Evolutionary conservation across 164 flowering plant species (phyloP).

Genomic region (Pachysandra terminalis): DNA sequence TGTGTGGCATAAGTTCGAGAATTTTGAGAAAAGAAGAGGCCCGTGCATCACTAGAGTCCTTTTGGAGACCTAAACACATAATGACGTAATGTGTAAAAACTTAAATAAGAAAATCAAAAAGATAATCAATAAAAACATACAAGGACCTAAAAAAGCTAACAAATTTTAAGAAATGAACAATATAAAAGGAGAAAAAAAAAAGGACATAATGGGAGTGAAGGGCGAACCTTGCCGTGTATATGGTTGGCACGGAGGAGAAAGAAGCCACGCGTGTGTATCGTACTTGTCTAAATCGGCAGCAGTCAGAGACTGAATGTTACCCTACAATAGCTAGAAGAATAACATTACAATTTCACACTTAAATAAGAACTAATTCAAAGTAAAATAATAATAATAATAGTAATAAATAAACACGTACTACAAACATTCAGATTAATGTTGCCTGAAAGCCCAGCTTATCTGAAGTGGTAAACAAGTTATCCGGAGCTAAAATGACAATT

Average conservation of each 20-base stretch:
- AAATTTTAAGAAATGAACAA: too few species aligned
- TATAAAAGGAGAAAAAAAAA: too few species aligned
- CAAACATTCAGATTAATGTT: too few species aligned
- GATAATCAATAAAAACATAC: neutral
- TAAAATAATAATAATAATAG: neutral
- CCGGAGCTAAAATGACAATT: too few species aligned
- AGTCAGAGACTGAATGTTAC: slow-evolving; percentile 82
- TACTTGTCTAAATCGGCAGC: slow-evolving; percentile 78
- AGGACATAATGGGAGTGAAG: neutral
- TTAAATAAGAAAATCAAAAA: too few species aligned
- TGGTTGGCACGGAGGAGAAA: slow-evolving; percentile 99
- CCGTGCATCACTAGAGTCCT: slow-evolving; percentile 89
- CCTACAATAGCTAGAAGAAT: slow-evolving; percentile 33
- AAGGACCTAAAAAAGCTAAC: neutral
- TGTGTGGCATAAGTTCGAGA: slow-evolving; percentile 66
- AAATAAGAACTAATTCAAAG: too few species aligned
- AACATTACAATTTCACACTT: neutral
- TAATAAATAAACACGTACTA: neutral
- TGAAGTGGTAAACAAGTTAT: too few species aligned
- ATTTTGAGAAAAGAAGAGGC: slow-evolving; percentile 86
- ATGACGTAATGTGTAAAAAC: too few species aligned
- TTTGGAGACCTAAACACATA: slow-evolving; percentile 66
- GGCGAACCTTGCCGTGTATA: slow-evolving; percentile 91
- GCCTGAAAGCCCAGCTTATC: too few species aligned
- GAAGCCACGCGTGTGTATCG: slow-evolving; percentile 82